Base-by-base conservation (phyloP, 345 rosid species). In the Limnanthes douglasii region DNA sequence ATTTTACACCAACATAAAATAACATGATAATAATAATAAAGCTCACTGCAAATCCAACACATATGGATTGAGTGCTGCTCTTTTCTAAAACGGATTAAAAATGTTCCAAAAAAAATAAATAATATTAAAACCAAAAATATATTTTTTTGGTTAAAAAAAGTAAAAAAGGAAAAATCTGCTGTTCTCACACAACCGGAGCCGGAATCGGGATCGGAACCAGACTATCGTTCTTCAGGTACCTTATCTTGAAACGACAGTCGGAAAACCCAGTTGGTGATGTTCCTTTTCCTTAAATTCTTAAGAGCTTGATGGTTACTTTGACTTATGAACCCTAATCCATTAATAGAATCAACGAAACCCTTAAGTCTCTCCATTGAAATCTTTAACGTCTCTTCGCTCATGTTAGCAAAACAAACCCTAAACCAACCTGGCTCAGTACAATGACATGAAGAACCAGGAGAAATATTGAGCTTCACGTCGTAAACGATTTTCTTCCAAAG, bases 341-440 rank as follows among this genome's bases (percentile, higher is more conserved):
- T 39, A 21, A 56, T 48, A 11, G 78, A 61, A 11, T 47, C 64
- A 15, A 80, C 86, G 32, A 72, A 80, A 1, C 54, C 34, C 51
- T 70, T 69, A 43, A 80, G 28, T 28, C 93, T 48, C 45, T 72
- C 41, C 74, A 75, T 53, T 42, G 93, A 75, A 9, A 72, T 45
- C 18, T 64, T 58, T 2, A 72, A 51, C 19, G 93, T 72, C 4
- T 60, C 74, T 27, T 75, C 74, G 15, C 78, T 69, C 77, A 80
- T 54, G 64, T 80, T 75, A 14, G 93, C 93, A 56, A 80, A 80
- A 48, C 83, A 74, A 29, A 69, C 72, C 5, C 78, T 57, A 58
- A 74, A 74, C 83, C 86, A 80, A 2, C 93, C 93, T 0, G 93
- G 86, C 23, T 76, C 86, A 1, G 60, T 57, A 62, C 86, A 81